Base-by-base conservation (phyloP, 257 asterid genomes). In the Striga asiatica region DNA sequence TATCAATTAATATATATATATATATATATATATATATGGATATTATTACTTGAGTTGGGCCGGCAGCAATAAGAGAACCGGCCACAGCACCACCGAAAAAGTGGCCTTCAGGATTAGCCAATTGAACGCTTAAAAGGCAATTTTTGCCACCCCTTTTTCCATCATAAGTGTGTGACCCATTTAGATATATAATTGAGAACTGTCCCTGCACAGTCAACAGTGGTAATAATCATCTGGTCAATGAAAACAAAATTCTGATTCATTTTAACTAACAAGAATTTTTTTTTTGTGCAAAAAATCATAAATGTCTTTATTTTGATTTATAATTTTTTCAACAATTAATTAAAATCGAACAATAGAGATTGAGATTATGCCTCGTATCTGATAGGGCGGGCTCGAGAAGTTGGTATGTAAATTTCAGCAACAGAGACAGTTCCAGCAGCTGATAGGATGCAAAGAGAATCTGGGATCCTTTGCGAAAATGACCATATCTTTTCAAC, bases 391-490 rank as follows among this genome's bases (percentile, higher is more conserved):
- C 69, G 59, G 0, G 69, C 71, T 12, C 14, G 56, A 1, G 71
- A 58, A 32, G 55, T 46, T 4, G 78, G 67, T 0, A 48, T 21
- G 20, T 25, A 43, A 10, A 77, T 12, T 7, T 74, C 70, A 1
- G 78, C 84, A 3, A 8, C 28, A 22, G 80, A 71, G 39, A 74
- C 28, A 0, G 68, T 50, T 5, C 84, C 84, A 9, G 62, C 20
- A 8, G 80, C 84, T 12, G 80, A 71, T 3, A 74, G 41, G 10
- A 74, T 60, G 49, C 73, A 68, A 5, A 74, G 14, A 2, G 84
- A 77, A 21, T 74, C 78, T 17, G 43, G 41, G 19, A 62, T 69
- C 31, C 3, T 46, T 24, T 71, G 60, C n/a, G 70, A 71, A 60
- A 67, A 68, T 9, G 71, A 55, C 71, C 59, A 48, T 4, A 74